Conservation (phyloP, 495 filamentous ascomycete species). For the Penicillium diatomitis region DNA sequence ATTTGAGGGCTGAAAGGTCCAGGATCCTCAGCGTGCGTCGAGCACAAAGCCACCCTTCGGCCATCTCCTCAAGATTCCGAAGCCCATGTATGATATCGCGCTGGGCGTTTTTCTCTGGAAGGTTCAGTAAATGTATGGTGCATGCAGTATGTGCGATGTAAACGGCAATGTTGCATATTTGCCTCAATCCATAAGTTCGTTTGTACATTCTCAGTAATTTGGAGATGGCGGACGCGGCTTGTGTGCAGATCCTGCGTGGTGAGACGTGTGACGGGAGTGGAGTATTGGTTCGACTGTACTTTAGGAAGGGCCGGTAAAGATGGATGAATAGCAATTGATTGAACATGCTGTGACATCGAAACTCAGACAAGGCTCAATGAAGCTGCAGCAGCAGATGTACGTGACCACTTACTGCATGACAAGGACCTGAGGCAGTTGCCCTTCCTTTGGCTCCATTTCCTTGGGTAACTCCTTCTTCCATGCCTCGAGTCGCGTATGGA, state of each 20-base stretch:
- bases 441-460: constrained; percentile 84
- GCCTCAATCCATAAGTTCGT: constrained; percentile 76
- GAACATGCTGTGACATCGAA: constrained; percentile 65
- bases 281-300: constrained; percentile 70
- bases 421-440: constrained; percentile 76
- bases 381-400: no score
- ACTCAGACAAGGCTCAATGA: constrained; percentile 10
- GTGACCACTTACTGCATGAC: constrained; percentile 77
- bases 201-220: constrained; percentile 91
- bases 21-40: constrained; percentile 77
- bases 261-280: constrained; percentile 83
- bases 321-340: constrained; percentile 95
- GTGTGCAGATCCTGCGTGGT: constrained; percentile 80
- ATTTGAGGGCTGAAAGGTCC: constrained; percentile 74
- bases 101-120: constrained; percentile 80
- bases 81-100: constrained; percentile 84
- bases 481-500: constrained; percentile 82
- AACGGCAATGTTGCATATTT: constrained; percentile 91
- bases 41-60: constrained; percentile 88
- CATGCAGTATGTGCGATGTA: constrained; percentile 92
- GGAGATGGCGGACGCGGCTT: constrained; percentile 79
- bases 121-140: constrained; percentile 88
- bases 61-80: constrained; percentile 92
- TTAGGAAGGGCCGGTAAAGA: constrained; percentile 91
- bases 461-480: constrained; percentile 82